Conservation (phyloP, 305 asterid genomes). For the Fraxinus sp. region DNA sequence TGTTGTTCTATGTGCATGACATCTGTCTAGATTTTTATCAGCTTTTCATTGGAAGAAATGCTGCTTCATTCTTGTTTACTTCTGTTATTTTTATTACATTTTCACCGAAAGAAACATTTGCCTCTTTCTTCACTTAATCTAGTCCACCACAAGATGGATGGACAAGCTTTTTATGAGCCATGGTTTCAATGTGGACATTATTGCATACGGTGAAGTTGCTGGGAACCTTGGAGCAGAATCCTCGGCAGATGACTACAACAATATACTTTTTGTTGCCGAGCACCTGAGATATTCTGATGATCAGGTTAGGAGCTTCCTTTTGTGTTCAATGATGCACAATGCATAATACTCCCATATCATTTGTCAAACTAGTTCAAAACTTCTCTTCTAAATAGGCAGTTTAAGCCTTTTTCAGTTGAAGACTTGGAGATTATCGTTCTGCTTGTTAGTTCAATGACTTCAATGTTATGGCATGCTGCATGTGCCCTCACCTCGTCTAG, state of each 20-base stretch:
- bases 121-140: constrained; percentile 20
- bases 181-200: constrained; percentile 54
- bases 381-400: neutral
- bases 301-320: constrained; percentile 49
- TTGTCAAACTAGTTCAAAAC: neutral
- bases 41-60: neutral
- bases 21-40: constrained; percentile 11
- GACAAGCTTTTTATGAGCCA: constrained; percentile 68
- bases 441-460: neutral
- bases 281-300: constrained; percentile 83
- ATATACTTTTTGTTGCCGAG: constrained; percentile 62
- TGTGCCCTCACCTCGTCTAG: neutral
- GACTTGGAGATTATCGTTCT: neutral
- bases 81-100: constrained; percentile 1
- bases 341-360: neutral
- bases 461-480: neutral
- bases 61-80: neutral
- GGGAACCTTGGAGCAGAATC: constrained; percentile 38
- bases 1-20: constrained; percentile 1
- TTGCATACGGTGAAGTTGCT: constrained; percentile 45
- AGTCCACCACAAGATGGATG: constrained; percentile 56
- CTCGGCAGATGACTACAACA: constrained; percentile 23
- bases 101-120: neutral
- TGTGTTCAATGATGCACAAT: neutral
- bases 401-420: neutral